Evolutionary conservation across 75 land plant genomes (phyloP), one percentile per base, ranked within the genome.

Genomic region (Sequoia sempervirens): DNA sequence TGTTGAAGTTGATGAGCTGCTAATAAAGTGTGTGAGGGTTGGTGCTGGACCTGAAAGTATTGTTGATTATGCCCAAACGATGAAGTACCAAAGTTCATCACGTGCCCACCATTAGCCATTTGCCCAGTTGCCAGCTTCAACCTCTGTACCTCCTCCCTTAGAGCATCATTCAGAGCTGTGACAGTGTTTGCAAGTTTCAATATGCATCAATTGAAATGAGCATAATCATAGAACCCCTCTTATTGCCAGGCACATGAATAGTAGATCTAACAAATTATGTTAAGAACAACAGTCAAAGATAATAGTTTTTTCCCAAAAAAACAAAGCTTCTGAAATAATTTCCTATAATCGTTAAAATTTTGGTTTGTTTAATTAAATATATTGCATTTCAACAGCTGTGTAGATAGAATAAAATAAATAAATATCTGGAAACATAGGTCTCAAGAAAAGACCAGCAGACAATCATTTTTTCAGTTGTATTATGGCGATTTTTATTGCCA

Each of bases 61-160:
- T 85, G 89, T 43, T 88, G 92, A 41, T 84, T 83, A 85, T 75
- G 64, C n/a, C 85, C 81, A 69, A 73, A 54, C 34, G 82, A 89
- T 28, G 94, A 76, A n/a, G 75, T 26, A 14, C 92, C 86, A 74
- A 79, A 90, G 70, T 87, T 91, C 90, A 89, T 75, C 87, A 87
- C 83, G 10, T 87, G 86, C 64, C 92, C 92, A 73, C 87, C 87
- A 80, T 88, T 89, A 10, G 88, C 83, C 46, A 85, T 87, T 84
- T 91, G 96, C 11, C 96, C 98, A 10, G 99, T 96, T 80, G 91
- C 83, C 36, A 94, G 68, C 81, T 94, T 97, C 87, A 97, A 88
- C 80, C 96, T 91, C 81, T 97, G 99, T 4, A 97, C 94, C 84
- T 97, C 99, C 30, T 96, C 99, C 82, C 93, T 90, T 53, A 96